Evolutionary conservation across 306 rosid species (phyloP).

Genomic region (Cicer arietinum): DNA sequence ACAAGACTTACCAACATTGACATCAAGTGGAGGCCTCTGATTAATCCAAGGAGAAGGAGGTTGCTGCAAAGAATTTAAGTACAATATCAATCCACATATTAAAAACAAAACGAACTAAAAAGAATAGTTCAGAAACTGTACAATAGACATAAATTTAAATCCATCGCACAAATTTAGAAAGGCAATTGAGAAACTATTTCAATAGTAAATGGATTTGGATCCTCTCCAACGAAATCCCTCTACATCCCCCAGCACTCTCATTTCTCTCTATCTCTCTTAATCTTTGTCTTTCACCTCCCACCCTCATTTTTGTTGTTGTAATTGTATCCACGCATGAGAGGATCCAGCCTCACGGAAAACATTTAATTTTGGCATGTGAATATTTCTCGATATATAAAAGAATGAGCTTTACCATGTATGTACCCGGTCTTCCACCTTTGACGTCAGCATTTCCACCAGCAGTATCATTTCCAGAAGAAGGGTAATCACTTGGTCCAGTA

Average conservation of each 20-base stretch:
- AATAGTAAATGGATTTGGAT: not conserved
- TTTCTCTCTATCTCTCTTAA: not conserved
- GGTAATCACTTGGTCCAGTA: conserved; percentile 81
- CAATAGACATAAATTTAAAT: conserved; percentile 4
- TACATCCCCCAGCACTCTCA: not conserved
- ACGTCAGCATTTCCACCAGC: conserved; percentile 69
- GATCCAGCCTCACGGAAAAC: not conserved
- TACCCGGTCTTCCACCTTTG: conserved; percentile 76
- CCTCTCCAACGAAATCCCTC: not conserved
- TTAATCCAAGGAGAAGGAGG: conserved; percentile 95
- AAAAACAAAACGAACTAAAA: not conserved
- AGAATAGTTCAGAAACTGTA: conserved; percentile 18
- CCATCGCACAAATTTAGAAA: conserved; percentile 5
- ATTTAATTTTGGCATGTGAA: not conserved
- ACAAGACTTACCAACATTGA: conserved; percentile 85
- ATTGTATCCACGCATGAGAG: not conserved
- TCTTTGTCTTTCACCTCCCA: not conserved
- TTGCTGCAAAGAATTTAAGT: conserved; percentile 64
- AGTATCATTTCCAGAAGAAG: conserved; percentile 75
- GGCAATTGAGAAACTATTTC: conserved; percentile 30
- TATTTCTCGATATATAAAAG: not conserved
- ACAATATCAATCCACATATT: conserved; percentile 32
- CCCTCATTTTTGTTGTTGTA: not conserved
- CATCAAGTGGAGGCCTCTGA: conserved; percentile 92
- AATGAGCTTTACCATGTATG: conserved; percentile 67